Conservation (phyloP, 1,139 yeast genomes). For the Sugiyamaella japonica region DNA sequence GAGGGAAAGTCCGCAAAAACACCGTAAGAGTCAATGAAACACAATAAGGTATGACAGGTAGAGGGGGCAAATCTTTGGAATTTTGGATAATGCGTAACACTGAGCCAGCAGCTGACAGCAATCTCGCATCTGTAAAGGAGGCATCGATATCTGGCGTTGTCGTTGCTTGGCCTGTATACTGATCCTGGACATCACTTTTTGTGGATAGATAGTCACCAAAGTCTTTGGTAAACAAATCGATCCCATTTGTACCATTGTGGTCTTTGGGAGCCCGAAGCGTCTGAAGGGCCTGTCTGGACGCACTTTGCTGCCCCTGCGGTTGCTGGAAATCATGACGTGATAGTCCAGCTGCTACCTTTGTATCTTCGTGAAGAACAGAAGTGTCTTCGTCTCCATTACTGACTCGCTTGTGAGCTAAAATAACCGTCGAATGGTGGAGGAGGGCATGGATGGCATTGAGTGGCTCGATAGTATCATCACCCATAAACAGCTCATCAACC, state of each 20-base stretch:
- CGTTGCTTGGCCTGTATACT: not conserved
- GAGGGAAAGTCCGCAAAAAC: conserved; percentile 38
- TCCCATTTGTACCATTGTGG: conserved; percentile 1
- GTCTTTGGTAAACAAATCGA: not conserved
- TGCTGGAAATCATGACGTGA: conserved; percentile 12
- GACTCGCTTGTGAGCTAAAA: conserved; percentile 39
- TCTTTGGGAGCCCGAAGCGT: conserved; percentile 26
- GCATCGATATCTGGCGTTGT: conserved; percentile 12
- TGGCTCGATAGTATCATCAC: conserved; percentile 33
- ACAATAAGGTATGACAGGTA: conserved; percentile 40
- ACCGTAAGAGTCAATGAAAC: conserved; percentile 41
- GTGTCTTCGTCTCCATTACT: conserved; percentile 23
- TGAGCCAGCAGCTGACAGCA: conserved; percentile 37
- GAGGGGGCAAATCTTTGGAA: conserved; percentile 33
- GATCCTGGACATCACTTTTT: conserved; percentile 1
- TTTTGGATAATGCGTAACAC: conserved; percentile 35
- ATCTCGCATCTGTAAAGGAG: conserved; percentile 21
- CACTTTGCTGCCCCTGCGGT: conserved; percentile 6
- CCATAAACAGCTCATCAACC: conserved; percentile 29
- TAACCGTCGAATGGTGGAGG: conserved; percentile 36
- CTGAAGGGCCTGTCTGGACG: conserved; percentile 18
- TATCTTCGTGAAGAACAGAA: conserved; percentile 22
- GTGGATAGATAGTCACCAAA: conserved; percentile 3
- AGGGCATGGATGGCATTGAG: conserved; percentile 35
- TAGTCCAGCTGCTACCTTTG: conserved; percentile 26